Evolutionary conservation across 2,329 filamentous ascomycete species (phyloP).

Genomic region (Alternaria burnsii): DNA sequence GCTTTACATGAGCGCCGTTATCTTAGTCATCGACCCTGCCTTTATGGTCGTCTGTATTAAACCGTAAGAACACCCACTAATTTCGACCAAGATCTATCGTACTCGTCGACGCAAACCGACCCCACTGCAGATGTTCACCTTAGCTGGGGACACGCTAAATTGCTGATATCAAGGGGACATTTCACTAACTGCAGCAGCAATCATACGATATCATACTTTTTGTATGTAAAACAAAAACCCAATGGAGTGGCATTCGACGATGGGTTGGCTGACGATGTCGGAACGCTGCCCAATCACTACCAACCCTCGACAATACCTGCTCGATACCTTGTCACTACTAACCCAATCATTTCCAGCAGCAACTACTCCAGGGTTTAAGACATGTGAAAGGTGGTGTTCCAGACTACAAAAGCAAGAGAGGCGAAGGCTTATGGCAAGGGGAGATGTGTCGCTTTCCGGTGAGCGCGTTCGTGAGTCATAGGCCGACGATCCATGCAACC

Average conservation of each 20-base stretch:
- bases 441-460: constrained; percentile 28
- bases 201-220: not conserved
- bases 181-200: not conserved
- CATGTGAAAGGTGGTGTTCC: not conserved
- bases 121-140: not conserved
- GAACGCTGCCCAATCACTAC: not conserved
- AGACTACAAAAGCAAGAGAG: constrained; percentile 10
- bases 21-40: not conserved
- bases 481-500: constrained; percentile 21
- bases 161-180: not conserved
- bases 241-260: not conserved
- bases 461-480: constrained; percentile 36
- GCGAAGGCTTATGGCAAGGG: constrained; percentile 20
- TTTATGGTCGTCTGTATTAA: not conserved
- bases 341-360: not conserved
- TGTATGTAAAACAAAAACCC: not conserved
- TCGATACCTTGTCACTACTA: not conserved
- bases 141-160: not conserved
- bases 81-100: not conserved
- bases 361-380: constrained; percentile 3
- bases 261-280: not conserved
- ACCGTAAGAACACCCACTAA: not conserved
- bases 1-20: not conserved
- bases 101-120: not conserved
- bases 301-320: not conserved